These are phyloP conservation scores for Stromatinia cepivora DNA, from an alignment of 2,329 filamentous ascomycete genomes.

Conservation along the genomic window DNA sequence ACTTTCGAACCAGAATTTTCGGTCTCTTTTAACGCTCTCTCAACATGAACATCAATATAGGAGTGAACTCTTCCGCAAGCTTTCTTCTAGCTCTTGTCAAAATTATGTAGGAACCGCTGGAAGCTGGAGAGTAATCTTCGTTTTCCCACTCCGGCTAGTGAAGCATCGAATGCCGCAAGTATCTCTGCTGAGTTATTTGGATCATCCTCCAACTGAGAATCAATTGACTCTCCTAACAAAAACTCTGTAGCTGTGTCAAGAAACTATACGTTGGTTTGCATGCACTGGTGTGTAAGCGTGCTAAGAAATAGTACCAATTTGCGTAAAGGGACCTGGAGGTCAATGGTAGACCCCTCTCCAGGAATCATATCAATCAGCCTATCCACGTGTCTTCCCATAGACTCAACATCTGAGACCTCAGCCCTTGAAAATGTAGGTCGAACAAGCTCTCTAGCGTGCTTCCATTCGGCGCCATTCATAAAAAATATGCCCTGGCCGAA, in stretches of 20 bases:
- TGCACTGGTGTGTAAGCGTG: background rate
- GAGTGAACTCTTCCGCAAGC: slow-evolving; percentile 17
- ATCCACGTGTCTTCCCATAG: slow-evolving; percentile 5
- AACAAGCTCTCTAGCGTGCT: slow-evolving; percentile 15
- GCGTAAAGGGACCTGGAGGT: slow-evolving; percentile 15
- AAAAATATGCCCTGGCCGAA: slow-evolving; percentile 11
- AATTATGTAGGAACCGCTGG: background rate
- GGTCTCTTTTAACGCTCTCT: background rate
- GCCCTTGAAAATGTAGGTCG: slow-evolving; percentile 11
- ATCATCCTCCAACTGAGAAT: background rate
- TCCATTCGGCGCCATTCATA: slow-evolving; percentile 18
- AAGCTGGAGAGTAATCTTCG: slow-evolving; percentile 9
- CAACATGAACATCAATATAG: slow-evolving; percentile 20
- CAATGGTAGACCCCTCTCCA: slow-evolving; percentile 18
- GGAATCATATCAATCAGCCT: slow-evolving; percentile 11
- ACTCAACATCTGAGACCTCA: slow-evolving; percentile 22
- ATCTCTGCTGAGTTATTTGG: slow-evolving; percentile 13
- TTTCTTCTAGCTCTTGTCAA: slow-evolving; percentile 15
- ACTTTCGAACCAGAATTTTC: background rate
- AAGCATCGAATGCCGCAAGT: background rate
- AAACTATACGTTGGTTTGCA: background rate
- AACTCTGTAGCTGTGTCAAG: slow-evolving; percentile 18
- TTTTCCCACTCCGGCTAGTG: slow-evolving; percentile 8
- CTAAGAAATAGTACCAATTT: background rate
- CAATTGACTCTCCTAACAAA: slow-evolving; percentile 12